Base-by-base conservation (phyloP, 2,329 filamentous ascomycete species). In the Penicillium sp. region DNA sequence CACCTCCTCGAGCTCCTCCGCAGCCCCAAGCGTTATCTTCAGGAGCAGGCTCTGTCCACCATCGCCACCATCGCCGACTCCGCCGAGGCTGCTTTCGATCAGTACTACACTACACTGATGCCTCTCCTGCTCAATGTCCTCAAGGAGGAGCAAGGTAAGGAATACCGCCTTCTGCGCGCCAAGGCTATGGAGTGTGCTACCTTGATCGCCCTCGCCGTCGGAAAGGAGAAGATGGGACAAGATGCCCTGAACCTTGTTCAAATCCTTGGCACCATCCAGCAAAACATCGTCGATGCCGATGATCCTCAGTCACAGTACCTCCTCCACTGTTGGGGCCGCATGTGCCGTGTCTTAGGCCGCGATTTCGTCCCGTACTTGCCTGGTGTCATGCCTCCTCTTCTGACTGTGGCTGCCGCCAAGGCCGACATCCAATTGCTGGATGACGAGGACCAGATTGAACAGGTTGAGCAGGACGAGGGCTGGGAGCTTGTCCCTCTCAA, bases 171-270 rank as follows among this genome's bases (percentile, higher is more conserved):
- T 44, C 83, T 99, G 38, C 86, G 93, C 54, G 94, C 94, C 46
- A 99, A 99, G 80, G 94, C 94, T 3, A 99, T 99, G 94, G 94
- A 99, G 75, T 99, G 94, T 70, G 93, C 94, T 16, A 99, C 94
- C 7, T 79, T 99, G 41, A 99, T 99, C 67, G 78, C 94, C 31
- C 80, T 99, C 50, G 94, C 94, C 29, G 94, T 99, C 56, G 94
- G 94, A 48, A 94, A 95, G 74, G 90, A 95, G 65, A 89, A 90
- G 58, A 91, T 99, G 74, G 92, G 90, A 9, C 82, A 84, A 60
- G 93, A 99, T 75, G 92, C 93, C 4, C 82, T 94, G 76, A 88
- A 86, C 40, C 81, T 99, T 39, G 93, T 97, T 18, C 87, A 96
- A 66, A 82, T 97, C 21, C 82, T 99, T 48, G 92, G 89, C 48